Base-by-base conservation (phyloP, 2,329 filamentous ascomycete species). In the Aspergillus brunneoviolaceus region DNA sequence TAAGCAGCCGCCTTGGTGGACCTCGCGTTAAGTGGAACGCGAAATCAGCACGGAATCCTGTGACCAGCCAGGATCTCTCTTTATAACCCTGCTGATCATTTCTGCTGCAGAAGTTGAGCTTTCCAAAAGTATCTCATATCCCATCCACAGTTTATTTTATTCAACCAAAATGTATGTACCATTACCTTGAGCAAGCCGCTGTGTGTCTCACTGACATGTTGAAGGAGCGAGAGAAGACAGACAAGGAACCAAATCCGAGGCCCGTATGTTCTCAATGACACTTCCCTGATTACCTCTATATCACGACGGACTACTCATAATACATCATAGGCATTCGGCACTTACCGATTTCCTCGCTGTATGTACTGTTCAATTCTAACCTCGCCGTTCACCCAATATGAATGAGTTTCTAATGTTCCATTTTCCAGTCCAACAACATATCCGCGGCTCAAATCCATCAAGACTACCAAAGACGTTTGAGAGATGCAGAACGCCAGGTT, bases 271-370 rank as follows among this genome's bases (percentile, higher is more conserved):
- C 54, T 59, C 55, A 14, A 16, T n/a, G 23, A 16, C 21, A 12
- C 19, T 31, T 14, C 12, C n/a, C 31, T 4, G 57, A 12, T 29
- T 52, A 27, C 25, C 16, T 52, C 25, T 19, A 57, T 5, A 50
- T 9, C 31, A 23, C 27, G 29, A 21, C 51, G 25, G 50, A 55
- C 55, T 48, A 64, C 65, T 71, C 53, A 72, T 53, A 19, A 47
- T 49, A 16, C 16, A 19, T 47, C 25, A 9, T 59, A 83, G 81
- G 31, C 87, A 87, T 65, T 89, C 86, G 60, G 87, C 87, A 12
- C 76, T 89, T 69, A 89, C 87, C 6, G 86, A 89, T 69, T 89
- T 89, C 67, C 77, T 89, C 57, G 87, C 87, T 52, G 85, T 85
- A 76, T 72, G 82, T 76, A 49, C 49, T 58, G 4, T 49, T 45